phyloP scores from a whole-genome alignment of 306 rosid genomes.

The Begonia fuchsioides region DNA sequence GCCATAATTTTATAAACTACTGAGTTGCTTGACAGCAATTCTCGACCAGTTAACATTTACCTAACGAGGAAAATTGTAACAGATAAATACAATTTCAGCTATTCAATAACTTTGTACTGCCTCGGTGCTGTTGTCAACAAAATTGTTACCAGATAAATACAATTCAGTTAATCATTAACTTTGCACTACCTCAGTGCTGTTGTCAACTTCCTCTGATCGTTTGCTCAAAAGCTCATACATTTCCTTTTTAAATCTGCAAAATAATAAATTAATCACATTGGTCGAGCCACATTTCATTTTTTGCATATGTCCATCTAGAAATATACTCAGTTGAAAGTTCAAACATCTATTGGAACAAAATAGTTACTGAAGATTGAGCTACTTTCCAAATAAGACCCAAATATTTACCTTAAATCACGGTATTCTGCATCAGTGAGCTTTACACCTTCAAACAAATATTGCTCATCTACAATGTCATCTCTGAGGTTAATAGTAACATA shows the following conservation, averaged over 20 bases:
- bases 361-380: background rate
- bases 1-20: too few relatives aligned
- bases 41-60: background rate
- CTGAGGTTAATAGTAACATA: constrained; percentile 20
- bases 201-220: constrained; percentile 62
- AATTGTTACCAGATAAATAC: background rate
- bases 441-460: constrained; percentile 66
- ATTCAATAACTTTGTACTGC: constrained; percentile 23
- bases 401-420: constrained; percentile 44
- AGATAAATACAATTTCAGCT: background rate
- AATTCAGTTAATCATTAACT: constrained; percentile 1
- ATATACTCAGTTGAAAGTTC: too few relatives aligned
- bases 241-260: constrained; percentile 62
- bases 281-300: too few relatives aligned
- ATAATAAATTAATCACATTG: background rate
- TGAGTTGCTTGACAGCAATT: background rate
- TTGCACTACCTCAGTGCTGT: constrained; percentile 48
- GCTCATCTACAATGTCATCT: constrained; percentile 88
- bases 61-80: background rate
- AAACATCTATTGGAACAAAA: too few relatives aligned
- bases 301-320: too few relatives aligned
- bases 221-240: constrained; percentile 62
- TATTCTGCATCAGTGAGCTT: constrained; percentile 59
- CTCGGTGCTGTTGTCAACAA: constrained; percentile 45
- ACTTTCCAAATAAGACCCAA: background rate